Conservation (phyloP, 306 rosid species). For the Cucumis sativus region DNA sequence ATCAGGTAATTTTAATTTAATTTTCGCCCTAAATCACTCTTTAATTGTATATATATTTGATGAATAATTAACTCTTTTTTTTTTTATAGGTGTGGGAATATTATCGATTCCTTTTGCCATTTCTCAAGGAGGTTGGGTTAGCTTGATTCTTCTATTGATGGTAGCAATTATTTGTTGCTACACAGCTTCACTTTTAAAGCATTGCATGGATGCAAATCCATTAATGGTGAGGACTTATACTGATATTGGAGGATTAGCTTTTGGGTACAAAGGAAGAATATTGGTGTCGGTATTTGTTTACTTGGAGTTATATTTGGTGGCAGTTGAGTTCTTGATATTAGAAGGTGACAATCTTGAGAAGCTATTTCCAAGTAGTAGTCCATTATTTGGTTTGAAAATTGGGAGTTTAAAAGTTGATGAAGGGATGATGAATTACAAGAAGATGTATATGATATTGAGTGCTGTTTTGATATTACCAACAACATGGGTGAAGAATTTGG, state of each 20-base stretch:
- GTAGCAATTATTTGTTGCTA: slow-evolving; percentile 47
- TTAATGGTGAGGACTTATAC: slow-evolving; percentile 28
- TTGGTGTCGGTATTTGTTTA: slow-evolving; percentile 31
- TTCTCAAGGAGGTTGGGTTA: slow-evolving; percentile 70
- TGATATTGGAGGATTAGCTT: slow-evolving; percentile 54
- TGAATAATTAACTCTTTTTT: too few species aligned
- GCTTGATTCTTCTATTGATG: slow-evolving; percentile 27
- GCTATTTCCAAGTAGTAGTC: slow-evolving; percentile 27
- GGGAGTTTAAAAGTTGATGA: slow-evolving; percentile 24
- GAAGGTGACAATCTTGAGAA: slow-evolving; percentile 59
- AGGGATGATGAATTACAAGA: background rate
- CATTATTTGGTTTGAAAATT: slow-evolving; percentile 14
- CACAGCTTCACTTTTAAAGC: slow-evolving; percentile 43
- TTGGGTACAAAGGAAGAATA: slow-evolving; percentile 43
- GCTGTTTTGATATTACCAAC: slow-evolving; percentile 47
- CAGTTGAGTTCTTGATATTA: slow-evolving; percentile 43
- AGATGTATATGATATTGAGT: slow-evolving; percentile 31
- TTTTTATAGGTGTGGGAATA: slow-evolving; percentile 43
- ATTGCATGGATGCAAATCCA: slow-evolving; percentile 41
- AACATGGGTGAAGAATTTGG: slow-evolving; percentile 52
- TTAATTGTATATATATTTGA: background rate
- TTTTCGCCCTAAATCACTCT: background rate
- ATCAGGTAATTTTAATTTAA: slow-evolving; percentile 21
- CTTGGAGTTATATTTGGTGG: slow-evolving; percentile 35
- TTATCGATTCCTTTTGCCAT: slow-evolving; percentile 67